Conservation (phyloP, 202 grass and related monocot genomes). For the Panicum virgatum region DNA sequence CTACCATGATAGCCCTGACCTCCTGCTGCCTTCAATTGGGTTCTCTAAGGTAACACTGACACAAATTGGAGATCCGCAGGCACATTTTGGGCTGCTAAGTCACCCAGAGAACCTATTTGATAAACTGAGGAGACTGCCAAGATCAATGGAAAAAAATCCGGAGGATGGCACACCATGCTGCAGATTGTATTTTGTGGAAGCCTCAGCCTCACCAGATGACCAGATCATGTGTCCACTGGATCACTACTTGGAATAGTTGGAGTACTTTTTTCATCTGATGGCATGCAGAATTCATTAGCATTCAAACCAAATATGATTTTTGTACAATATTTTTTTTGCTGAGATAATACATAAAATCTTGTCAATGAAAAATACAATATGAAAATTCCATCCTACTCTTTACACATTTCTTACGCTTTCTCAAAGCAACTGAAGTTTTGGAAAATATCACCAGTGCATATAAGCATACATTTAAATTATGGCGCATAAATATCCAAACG, state of each 20-base stretch:
- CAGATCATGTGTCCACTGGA: slow-evolving; percentile 39
- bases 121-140: slow-evolving; percentile 84
- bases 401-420: background rate
- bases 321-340: slow-evolving; percentile 32
- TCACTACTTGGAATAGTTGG: slow-evolving; percentile 31
- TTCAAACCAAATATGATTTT: slow-evolving; percentile 40
- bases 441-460: background rate
- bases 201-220: slow-evolving; percentile 54
- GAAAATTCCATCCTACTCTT: slow-evolving; percentile 9
- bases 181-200: slow-evolving; percentile 87
- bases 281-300: slow-evolving; percentile 24
- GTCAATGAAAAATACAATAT: slow-evolving; percentile 5
- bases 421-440: background rate
- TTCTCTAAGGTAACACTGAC: slow-evolving; percentile 69
- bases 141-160: slow-evolving; percentile 72
- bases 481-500: background rate
- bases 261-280: slow-evolving; percentile 34
- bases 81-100: slow-evolving; percentile 82
- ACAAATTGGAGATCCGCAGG: slow-evolving; percentile 87
- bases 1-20: slow-evolving; percentile 87
- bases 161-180: slow-evolving; percentile 88
- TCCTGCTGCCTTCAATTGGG: slow-evolving; percentile 72
- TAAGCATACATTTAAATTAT: background rate
- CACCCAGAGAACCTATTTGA: slow-evolving; percentile 92
- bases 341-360: slow-evolving; percentile 33